Conservation (phyloP, 495 filamentous ascomycete genomes). For the Annulohypoxylon bovei region DNA sequence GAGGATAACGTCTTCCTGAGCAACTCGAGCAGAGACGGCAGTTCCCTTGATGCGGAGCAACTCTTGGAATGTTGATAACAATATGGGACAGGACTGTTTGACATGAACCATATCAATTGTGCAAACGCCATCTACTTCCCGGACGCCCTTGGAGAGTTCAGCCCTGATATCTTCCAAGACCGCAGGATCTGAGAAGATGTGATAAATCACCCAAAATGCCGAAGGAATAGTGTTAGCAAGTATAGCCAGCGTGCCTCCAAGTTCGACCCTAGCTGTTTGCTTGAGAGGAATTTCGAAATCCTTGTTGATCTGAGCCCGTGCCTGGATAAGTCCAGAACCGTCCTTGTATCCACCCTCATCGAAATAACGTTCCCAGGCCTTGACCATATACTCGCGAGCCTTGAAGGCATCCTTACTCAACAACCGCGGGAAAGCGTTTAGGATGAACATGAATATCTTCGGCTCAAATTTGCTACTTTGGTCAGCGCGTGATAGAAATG, state of each 20-base stretch:
- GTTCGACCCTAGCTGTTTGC: background rate
- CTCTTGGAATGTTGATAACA: slow-evolving; percentile 45
- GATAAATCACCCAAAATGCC: background rate
- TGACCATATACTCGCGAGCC: slow-evolving; percentile 10
- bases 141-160: slow-evolving; percentile 36
- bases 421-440: background rate
- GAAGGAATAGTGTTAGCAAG: background rate
- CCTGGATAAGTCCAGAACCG: slow-evolving; percentile 4
- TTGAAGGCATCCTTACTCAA: background rate
- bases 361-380: slow-evolving; percentile 6
- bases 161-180: slow-evolving; percentile 37
- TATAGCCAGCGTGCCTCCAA: background rate
- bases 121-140: slow-evolving; percentile 20
- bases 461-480: slow-evolving; percentile 19
- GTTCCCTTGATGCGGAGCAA: slow-evolving; percentile 40
- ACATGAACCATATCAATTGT: slow-evolving; percentile 26
- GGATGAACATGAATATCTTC: background rate
- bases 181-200: background rate
- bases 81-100: slow-evolving; percentile 37
- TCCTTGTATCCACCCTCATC: background rate
- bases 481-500: slow-evolving; percentile 26
- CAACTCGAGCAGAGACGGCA: slow-evolving; percentile 21
- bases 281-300: background rate
- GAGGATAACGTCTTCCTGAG: slow-evolving; percentile 37
- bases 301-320: background rate